Evolutionary conservation across 345 rosid species (phyloP), one percentile per base, ranked within the genome.

Genomic region (Isatis tinctoria): DNA sequence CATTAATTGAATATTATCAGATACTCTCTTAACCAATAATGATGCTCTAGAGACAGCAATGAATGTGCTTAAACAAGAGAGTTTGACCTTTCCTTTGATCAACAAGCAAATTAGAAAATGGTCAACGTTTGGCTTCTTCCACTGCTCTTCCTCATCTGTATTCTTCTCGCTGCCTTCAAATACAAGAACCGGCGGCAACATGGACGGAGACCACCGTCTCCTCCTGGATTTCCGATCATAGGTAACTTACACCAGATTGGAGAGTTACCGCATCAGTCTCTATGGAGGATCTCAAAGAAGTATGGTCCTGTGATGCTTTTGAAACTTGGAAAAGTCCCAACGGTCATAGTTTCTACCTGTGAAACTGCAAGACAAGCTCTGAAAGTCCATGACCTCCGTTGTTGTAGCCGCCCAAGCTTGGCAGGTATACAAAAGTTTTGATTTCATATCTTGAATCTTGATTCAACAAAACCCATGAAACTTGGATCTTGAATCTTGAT

Each of bases 221-320:
- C 91, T 5, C 71, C 26, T 18, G 71, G 74, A 1, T 82, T 87
- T 57, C 86, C 86, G 0, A 44, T 85, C 20, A 76, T 87, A 3
- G 87, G 90, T 1, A 87, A 86, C 83, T 63, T 89, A 5, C 85
- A 78, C 65, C 72, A 72, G 4, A 53, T 78, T 78, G 36, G 39
- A 40, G 65, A 78, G 1, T 6, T 56, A 62, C 81, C 67, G 11
- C 88, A 83, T 61, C 51, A 5, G 3, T 52, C 66, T 52, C 58
- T 90, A 17, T 72, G 83, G 79, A 58, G 71, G 0, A 84, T 90
- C 8, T 87, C 92, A 4, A 65, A 72, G n/a, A 80, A 77, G 51
- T 81, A 82, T 59, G 91, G 88, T 54, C 79, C 90, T 10, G 77
- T 89, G 10, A 66, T 87, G 83, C 78, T 75, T 26, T 16, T 86